Base-by-base conservation (phyloP, 441 rosid species). In the Syzygium malaccense region DNA sequence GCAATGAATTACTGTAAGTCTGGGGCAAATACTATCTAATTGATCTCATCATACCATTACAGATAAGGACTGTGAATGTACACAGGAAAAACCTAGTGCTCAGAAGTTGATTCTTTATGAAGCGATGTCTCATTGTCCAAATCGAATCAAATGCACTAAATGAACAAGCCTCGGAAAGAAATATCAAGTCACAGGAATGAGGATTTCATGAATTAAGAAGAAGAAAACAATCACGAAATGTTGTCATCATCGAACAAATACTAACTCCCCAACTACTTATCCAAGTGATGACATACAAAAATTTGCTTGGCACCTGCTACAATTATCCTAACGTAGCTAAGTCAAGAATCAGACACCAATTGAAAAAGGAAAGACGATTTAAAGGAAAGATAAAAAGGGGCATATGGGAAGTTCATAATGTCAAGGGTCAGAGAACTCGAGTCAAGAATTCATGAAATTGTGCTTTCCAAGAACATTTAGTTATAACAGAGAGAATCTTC, bases 1-100 rank as follows among this genome's bases (percentile, higher is more conserved):
- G 92, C 88, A 91, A 41, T 88, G 89, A 62, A 88, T 86, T 85
- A 54, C 51, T 41, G 88, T 33, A 56, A 86, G 30, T n/a, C 79
- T 49, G 33, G 49, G 53, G n/a, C 86, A 79, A 62, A 79, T 30
- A 57, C 19, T 54, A 41, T 5, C 13, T 41, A 37, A 75, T 32
- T 19, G 87, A 33, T 54, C 71, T 86, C 88, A 55, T 83, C 57
- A 86, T 15, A 15, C 20, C 83, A 87, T 71, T 4, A 49, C 18
- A 0, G 6, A 33, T 49, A 23, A 71, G 51, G 18, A 75, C 18
- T 41, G 28, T 33, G 18, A 6, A 41, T 6, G n/a, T 23, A 12
- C 53, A 41, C n/a, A 23, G n/a, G 83, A 75, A 75, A 71, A 75
- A 75, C n/a, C 83, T 75, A 75, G 51, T 20, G 5, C 53, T 23